phyloP scores from a whole-genome alignment of 805 yeast species.

The Cyberlindnera samutprakarnensis region DNA sequence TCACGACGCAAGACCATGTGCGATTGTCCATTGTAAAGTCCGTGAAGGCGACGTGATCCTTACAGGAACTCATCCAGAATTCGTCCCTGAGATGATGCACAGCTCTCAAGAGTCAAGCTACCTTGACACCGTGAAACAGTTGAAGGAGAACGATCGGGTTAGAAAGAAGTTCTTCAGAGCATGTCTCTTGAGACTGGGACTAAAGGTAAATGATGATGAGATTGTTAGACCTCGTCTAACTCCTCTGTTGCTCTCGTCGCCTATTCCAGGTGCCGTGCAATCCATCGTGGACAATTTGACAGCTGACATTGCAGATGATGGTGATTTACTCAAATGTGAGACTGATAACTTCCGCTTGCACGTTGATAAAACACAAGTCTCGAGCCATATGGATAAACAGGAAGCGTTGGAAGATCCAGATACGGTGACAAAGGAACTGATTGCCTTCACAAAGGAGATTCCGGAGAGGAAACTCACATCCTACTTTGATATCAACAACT shows the following conservation, averaged over 20 bases:
- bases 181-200: constrained; percentile 52
- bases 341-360: constrained; percentile 51
- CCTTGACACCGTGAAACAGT: constrained; percentile 28
- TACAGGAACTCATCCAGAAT: constrained; percentile 90
- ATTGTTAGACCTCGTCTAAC: constrained; percentile 56
- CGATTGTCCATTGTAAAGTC: constrained; percentile 57
- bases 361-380: constrained; percentile 22
- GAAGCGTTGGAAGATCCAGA: constrained; percentile 46
- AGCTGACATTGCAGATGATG: constrained; percentile 27
- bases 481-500: constrained; percentile 56
- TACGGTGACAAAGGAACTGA: constrained; percentile 47
- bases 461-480: constrained; percentile 60
- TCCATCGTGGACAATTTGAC: constrained; percentile 23
- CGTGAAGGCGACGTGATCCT: constrained; percentile 75
- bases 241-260: constrained; percentile 51
- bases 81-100: constrained; percentile 45
- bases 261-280: constrained; percentile 23
- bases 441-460: constrained; percentile 32
- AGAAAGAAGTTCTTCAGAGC: constrained; percentile 52
- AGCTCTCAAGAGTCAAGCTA: constrained; percentile 26
- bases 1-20: constrained; percentile 41
- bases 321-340: constrained; percentile 39
- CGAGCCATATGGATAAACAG: constrained; percentile 21
- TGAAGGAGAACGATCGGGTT: constrained; percentile 36
- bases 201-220: constrained; percentile 54